Conservation (phyloP, 495 filamentous ascomycete genomes). For the Aspergillus campestris region DNA sequence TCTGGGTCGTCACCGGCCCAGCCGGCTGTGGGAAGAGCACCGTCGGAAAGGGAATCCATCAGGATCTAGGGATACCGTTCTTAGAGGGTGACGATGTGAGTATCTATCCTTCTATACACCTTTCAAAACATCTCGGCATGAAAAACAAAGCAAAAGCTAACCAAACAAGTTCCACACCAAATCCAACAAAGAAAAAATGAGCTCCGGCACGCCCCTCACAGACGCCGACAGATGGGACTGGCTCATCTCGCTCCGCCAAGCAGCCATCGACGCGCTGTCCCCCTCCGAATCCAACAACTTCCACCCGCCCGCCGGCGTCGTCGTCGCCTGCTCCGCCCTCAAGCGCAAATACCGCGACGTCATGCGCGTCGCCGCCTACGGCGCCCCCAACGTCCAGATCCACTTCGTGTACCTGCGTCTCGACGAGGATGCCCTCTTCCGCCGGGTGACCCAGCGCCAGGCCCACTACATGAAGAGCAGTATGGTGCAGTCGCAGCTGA, state of each 20-base stretch:
- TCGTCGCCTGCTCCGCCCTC: slow-evolving; percentile 91
- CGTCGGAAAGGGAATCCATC: slow-evolving; percentile 69
- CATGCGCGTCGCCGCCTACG: slow-evolving; percentile 80
- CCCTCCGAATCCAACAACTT: slow-evolving; percentile 36
- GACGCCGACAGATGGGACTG: slow-evolving; percentile 98
- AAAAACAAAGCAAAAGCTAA: too few species aligned
- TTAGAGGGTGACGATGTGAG: slow-evolving; percentile 95
- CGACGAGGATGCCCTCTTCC: slow-evolving; percentile 60
- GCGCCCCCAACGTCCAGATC: slow-evolving; percentile 64
- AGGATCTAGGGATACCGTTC: slow-evolving; percentile 65
- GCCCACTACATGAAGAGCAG: slow-evolving; percentile 94
- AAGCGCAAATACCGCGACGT: slow-evolving; percentile 98
- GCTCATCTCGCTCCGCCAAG: slow-evolving; percentile 81
- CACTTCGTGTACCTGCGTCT: slow-evolving; percentile 92
- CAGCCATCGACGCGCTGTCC: slow-evolving; percentile 58
- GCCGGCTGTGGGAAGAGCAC: slow-evolving; percentile 96
- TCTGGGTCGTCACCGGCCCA: slow-evolving; percentile 96
- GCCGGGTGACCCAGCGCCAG: slow-evolving; percentile 63
- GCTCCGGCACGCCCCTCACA: slow-evolving; percentile 74
- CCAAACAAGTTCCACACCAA: slow-evolving; percentile 69
- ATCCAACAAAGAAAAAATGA: slow-evolving; percentile 92
- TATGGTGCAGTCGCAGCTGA: slow-evolving; percentile 94
- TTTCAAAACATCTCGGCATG: too few species aligned
- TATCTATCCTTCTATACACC: slow-evolving; percentile 5
- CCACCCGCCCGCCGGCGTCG: slow-evolving; percentile 61